phyloP scores from a whole-genome alignment of 106 monocot genomes.

The Phalaenopsis aphrodite region DNA sequence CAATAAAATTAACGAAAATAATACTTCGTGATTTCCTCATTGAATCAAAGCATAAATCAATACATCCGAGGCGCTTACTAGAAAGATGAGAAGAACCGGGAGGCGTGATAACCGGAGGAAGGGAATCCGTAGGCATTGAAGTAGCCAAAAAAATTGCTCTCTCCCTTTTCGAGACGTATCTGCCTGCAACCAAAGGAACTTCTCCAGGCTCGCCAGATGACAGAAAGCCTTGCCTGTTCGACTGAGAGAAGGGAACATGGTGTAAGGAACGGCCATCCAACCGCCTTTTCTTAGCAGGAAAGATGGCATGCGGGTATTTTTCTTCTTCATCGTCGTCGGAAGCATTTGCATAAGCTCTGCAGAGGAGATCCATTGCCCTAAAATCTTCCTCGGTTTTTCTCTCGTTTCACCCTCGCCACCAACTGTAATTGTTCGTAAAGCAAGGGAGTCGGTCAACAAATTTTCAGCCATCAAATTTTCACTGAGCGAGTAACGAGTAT shows the following conservation, averaged over 20 bases:
- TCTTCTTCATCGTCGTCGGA: conserved; percentile 37
- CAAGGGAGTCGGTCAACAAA: too few relatives aligned
- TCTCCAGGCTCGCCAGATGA: background rate
- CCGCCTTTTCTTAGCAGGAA: conserved; percentile 27
- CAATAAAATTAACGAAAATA: background rate
- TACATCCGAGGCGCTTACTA: background rate
- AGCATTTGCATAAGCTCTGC: conserved; percentile 30
- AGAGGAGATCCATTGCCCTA: conserved; percentile 61
- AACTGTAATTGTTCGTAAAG: too few relatives aligned
- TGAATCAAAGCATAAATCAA: background rate
- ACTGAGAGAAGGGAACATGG: background rate
- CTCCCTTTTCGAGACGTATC: conserved; percentile 88
- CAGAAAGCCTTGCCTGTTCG: background rate
- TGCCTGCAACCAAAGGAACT: conserved; percentile 11
- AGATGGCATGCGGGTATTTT: background rate
- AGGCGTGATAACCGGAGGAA: conserved; percentile 9
- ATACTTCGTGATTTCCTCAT: background rate
- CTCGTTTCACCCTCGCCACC: background rate
- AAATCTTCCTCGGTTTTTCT: background rate
- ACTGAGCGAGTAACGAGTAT: too few relatives aligned
- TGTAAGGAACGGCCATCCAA: conserved; percentile 6
- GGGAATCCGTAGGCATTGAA: conserved; percentile 1
- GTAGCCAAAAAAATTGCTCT: conserved; percentile 27
- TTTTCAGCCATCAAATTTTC: too few relatives aligned
- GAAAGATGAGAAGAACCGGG: conserved; percentile 32